phyloP scores from a whole-genome alignment of 495 filamentous ascomycete species.

The Xylaria castorea region DNA sequence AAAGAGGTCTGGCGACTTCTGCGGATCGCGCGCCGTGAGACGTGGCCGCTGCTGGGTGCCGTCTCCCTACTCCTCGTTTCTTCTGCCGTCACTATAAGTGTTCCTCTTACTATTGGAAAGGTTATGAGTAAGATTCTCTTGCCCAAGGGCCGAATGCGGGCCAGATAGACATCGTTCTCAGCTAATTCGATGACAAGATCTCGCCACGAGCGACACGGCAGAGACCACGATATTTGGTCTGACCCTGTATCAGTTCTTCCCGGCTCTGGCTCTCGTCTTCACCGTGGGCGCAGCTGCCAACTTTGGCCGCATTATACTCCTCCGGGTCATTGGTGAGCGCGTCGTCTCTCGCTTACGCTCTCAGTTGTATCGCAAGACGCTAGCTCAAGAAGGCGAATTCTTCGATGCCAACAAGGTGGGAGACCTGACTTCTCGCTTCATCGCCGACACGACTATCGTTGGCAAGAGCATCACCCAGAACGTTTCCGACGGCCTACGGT shows the following conservation, averaged over 20 bases:
- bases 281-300: constrained; percentile 82
- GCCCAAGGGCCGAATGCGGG: not conserved
- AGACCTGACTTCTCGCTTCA: constrained; percentile 91
- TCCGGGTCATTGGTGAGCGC: constrained; percentile 94
- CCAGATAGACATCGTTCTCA: not conserved
- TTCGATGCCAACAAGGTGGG: constrained; percentile 98
- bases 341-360: constrained; percentile 90
- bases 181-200: constrained; percentile 48
- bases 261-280: constrained; percentile 72
- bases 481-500: constrained; percentile 88
- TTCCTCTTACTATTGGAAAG: constrained; percentile 94
- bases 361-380: constrained; percentile 87
- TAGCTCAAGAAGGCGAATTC: constrained; percentile 96
- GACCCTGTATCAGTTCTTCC: constrained; percentile 77
- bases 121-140: constrained; percentile 67
- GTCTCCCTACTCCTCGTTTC: constrained; percentile 86
- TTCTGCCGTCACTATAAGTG: constrained; percentile 88
- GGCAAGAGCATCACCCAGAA: constrained; percentile 99
- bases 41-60: constrained; percentile 76
- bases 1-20: constrained; percentile 85
- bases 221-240: constrained; percentile 73
- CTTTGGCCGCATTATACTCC: constrained; percentile 90
- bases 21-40: constrained; percentile 86
- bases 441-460: constrained; percentile 95
- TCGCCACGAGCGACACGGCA: constrained; percentile 65